These are phyloP conservation scores for Puccinia novopanici DNA, from an alignment of 1,284 basidiomycete genomes.

Conservation along the genomic window DNA sequence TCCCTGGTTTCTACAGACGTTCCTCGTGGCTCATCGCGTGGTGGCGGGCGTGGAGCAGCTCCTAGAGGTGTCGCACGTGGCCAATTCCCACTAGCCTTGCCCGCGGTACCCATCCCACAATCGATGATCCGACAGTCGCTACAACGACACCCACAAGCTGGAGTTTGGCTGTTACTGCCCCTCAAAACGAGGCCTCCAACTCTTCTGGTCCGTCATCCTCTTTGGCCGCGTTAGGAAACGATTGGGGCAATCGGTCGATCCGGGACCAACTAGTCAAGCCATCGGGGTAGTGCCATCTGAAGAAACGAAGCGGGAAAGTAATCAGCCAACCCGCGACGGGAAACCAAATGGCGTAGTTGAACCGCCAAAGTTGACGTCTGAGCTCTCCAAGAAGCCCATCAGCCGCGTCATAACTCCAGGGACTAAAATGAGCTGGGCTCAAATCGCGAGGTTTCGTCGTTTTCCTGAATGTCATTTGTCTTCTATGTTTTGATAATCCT, in stretches of 20 bases:
- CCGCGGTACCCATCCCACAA: background rate
- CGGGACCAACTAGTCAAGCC: background rate
- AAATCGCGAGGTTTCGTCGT: slow-evolving; percentile 45
- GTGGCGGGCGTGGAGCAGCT: slow-evolving; percentile 43
- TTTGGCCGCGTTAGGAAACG: slow-evolving; percentile 6
- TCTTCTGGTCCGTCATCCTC: slow-evolving; percentile 6
- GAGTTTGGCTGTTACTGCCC: slow-evolving; percentile 14
- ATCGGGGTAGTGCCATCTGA: background rate
- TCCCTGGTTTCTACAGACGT: slow-evolving; percentile 15
- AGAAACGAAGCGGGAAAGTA: background rate
- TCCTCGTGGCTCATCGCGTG: slow-evolving; percentile 37
- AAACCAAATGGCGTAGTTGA: slow-evolving; percentile 20
- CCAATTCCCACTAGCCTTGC: slow-evolving; percentile 25
- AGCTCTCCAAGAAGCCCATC: slow-evolving; percentile 27
- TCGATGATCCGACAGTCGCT: slow-evolving; percentile 11
- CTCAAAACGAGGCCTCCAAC: background rate
- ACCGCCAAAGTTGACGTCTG: slow-evolving; percentile 2
- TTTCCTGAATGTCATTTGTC: slow-evolving; percentile 1
- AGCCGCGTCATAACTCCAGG: slow-evolving; percentile 49
- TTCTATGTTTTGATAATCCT: background rate
- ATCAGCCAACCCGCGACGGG: slow-evolving; percentile 1
- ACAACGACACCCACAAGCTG: slow-evolving; percentile 37
- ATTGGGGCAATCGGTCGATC: background rate
- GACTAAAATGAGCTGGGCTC: slow-evolving; percentile 51
- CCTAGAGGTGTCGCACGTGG: slow-evolving; percentile 46